A percentile compares a stretch with the other conserved stretches of the same genome.
These are phyloP conservation scores for Chrysopogon serrulatus DNA, from an alignment of 176 grass and related monocot genomes.

Conservation along the genomic window DNA sequence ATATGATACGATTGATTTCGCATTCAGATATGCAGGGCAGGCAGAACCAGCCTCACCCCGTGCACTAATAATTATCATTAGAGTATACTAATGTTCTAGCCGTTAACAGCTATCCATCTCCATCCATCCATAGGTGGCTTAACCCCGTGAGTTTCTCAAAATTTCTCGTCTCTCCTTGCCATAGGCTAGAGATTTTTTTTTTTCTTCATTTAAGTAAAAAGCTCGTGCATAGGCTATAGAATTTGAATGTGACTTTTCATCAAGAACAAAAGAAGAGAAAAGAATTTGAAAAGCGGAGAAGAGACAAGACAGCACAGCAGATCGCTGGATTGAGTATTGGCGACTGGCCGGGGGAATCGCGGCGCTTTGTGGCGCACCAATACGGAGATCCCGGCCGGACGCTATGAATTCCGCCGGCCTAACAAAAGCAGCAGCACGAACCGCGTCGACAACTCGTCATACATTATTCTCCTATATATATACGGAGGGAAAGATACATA, in stretches of 20 bases:
- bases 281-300: not conserved
- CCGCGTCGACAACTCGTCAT: too few species aligned
- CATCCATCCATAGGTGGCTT: not conserved
- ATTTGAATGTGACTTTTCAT: not conserved
- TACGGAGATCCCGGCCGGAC: not conserved
- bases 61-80: not conserved
- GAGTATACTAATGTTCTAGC: not conserved
- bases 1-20: not conserved
- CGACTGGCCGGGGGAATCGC: not conserved
- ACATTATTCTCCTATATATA: too few species aligned
- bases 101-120: not conserved
- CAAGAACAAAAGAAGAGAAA: not conserved
- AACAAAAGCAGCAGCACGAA: not conserved
- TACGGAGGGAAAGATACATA: not conserved
- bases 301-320: not conserved
- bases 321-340: too few species aligned
- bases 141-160: not conserved
- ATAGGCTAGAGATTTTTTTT: not conserved
- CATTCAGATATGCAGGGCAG: not conserved
- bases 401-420: not conserved
- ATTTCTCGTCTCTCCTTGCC: not conserved
- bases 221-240: not conserved
- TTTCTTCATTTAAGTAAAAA: not conserved
- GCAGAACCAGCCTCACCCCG: not conserved
- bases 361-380: slow-evolving; percentile 11